Conservation (phyloP, 2,329 filamentous ascomycete species). For the Emmonsiellopsis sp. region DNA sequence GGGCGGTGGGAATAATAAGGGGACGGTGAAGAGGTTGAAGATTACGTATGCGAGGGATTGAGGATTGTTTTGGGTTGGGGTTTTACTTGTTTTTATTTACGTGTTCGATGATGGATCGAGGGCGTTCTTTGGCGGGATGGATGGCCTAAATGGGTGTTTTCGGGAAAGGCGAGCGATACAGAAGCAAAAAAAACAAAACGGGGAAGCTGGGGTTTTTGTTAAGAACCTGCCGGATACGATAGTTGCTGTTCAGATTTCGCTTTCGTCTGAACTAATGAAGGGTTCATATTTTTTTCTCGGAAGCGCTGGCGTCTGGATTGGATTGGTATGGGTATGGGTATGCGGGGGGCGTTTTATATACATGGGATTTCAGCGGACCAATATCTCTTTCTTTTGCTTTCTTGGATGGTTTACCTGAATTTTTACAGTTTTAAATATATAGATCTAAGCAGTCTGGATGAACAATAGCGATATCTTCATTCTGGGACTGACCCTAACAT, state of each 20-base stretch:
- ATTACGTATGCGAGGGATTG: constrained; percentile 37
- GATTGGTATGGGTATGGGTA: not conserved
- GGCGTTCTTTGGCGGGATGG: not conserved
- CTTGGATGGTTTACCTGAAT: not conserved
- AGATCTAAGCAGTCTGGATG: not conserved
- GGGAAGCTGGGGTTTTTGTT: too few species aligned
- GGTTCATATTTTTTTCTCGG: not conserved
- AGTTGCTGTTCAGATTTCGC: too few species aligned
- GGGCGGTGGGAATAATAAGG: constrained; percentile 19
- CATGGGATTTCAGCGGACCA: not conserved
- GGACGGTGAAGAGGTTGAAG: constrained; percentile 33
- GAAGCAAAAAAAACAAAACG: too few species aligned
- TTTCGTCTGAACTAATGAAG: too few species aligned
- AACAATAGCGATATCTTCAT: too few species aligned
- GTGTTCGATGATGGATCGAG: not conserved
- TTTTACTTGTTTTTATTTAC: too few species aligned
- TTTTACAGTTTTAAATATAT: not conserved
- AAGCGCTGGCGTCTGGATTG: not conserved
- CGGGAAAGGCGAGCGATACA: too few species aligned
- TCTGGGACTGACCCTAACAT: too few species aligned
- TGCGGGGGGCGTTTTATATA: not conserved
- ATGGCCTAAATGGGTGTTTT: too few species aligned
- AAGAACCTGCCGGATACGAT: too few species aligned
- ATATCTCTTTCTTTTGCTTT: not conserved
- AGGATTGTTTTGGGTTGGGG: not conserved